Evolutionary conservation across 2,329 filamentous ascomycete genomes (phyloP), one percentile per base, ranked within the genome.

Genomic region (Botrytis sinoallii): DNA sequence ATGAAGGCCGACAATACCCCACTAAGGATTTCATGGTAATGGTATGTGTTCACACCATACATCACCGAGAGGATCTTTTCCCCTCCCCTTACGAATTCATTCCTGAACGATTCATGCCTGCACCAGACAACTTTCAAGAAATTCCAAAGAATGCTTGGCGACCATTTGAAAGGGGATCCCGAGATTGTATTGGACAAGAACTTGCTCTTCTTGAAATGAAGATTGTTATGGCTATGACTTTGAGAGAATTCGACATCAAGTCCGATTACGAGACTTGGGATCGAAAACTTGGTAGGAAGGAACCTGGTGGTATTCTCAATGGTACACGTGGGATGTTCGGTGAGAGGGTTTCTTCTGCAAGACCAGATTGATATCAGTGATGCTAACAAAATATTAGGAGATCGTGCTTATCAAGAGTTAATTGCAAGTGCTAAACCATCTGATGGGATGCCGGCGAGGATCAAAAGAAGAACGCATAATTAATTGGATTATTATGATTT

Each of bases 161-260:
- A 32, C 83, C 86, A 0, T 90, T 90, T 78, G 86, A 87, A 75
- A 84, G 85, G 73, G 88, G 88, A 0, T 82, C 84, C 4, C 80
- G 88, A 42, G 86, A 86, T 70, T 91, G 88, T 76, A 85, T 89
- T 35, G 88, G 88, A 0, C 87, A 89, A 79, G 85, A 86, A 75
- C 80, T 89, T 60, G 87, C 86, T 29, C 84, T 86, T 81, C 77
- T 77, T 38, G 87, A 88, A 79, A 79, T 85, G 40, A 84, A 84
- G 74, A 80, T 85, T 55, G 83, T 86, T 14, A 78, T 88, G 69
- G 84, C 85, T 5, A 87, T 79, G 77, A 73, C 73, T 9, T 60
- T 74, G 44, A 52, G 73, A 29, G 73, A 74, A 55, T 72, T 74
- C 16, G 20, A 72, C 8, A 65, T 74, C 16, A 22, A 29, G 32